Percentiles rank a stretch among this genome's conserved stretches.
phyloP scores from a whole-genome alignment of 169 alveolate genomes.

The Eimeria acervulina region DNA sequence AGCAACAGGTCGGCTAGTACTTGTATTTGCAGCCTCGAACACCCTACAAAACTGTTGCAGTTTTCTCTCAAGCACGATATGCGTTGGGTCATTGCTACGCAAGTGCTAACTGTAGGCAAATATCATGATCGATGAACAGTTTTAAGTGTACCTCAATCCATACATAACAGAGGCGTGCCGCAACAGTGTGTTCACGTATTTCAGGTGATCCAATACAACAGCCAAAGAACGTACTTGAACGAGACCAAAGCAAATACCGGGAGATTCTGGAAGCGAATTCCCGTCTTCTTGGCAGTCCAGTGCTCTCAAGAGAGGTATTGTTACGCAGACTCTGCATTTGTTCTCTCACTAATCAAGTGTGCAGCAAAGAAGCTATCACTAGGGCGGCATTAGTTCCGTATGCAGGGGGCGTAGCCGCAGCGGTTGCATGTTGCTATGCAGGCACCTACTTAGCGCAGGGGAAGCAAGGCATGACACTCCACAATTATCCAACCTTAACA shows the following conservation, averaged over 20 bases:
- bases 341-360: neutral
- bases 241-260: constrained; percentile 31
- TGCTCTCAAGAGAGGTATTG: constrained; percentile 54
- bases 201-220: constrained; percentile 56
- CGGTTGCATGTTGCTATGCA: neutral
- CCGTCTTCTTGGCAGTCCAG: neutral
- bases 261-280: constrained; percentile 1
- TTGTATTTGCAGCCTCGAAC: neutral
- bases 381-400: neutral
- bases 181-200: neutral
- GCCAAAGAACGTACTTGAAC: constrained; percentile 6
- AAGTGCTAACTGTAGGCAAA: too few relatives aligned
- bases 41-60: neutral
- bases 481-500: too few relatives aligned
- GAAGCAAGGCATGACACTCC: neutral
- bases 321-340: neutral
- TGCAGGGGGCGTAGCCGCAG: neutral
- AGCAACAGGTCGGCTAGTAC: constrained; percentile 35
- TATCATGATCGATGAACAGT: too few relatives aligned
- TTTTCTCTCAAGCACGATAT: too few relatives aligned
- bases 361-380: neutral
- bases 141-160: neutral
- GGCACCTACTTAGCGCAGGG: neutral
- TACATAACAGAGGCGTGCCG: neutral
- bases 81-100: too few relatives aligned